phyloP scores from a whole-genome alignment of 139 green algal genomes.

The Chlorella sp. region DNA sequence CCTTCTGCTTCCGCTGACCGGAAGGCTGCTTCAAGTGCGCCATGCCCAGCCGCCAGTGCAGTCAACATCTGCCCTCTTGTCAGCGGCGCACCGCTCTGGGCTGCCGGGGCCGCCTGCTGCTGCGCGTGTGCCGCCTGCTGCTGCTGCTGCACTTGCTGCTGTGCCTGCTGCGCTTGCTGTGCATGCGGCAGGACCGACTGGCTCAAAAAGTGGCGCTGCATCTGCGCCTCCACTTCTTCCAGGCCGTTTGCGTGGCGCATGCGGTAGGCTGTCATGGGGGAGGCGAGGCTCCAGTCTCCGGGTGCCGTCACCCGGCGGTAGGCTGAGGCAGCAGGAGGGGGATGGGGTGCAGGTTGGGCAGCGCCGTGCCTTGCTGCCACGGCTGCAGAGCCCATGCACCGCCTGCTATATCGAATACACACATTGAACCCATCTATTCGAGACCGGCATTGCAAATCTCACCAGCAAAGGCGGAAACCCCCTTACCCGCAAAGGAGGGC shows the following conservation, averaged over 20 bases:
- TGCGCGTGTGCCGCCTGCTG: not conserved
- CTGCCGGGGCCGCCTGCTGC: not conserved
- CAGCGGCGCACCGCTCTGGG: not conserved
- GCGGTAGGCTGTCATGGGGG: slow-evolving; percentile 58
- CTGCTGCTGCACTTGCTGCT: not conserved
- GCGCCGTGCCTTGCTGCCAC: no score
- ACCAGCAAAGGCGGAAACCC: no score
- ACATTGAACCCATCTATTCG: not conserved
- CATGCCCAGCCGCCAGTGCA: not conserved
- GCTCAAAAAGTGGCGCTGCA: slow-evolving; percentile 62
- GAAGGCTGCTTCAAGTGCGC: no score
- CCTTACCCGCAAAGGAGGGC: slow-evolving; percentile 47
- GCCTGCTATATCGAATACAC: not conserved
- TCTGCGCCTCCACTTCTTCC: slow-evolving; percentile 61
- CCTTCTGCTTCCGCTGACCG: not conserved
- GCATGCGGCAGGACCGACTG: no score
- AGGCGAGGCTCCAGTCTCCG: slow-evolving; percentile 50
- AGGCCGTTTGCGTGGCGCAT: slow-evolving; percentile 74
- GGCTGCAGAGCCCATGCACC: not conserved
- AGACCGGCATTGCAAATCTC: not conserved
- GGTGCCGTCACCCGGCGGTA: slow-evolving; percentile 34
- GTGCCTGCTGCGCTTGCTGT: not conserved
- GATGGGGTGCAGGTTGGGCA: not conserved
- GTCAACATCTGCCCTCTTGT: not conserved
- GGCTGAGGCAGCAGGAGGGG: not conserved